Evolutionary conservation across 1,139 yeast species (phyloP).

Genomic region (Nadsonia commutata): DNA sequence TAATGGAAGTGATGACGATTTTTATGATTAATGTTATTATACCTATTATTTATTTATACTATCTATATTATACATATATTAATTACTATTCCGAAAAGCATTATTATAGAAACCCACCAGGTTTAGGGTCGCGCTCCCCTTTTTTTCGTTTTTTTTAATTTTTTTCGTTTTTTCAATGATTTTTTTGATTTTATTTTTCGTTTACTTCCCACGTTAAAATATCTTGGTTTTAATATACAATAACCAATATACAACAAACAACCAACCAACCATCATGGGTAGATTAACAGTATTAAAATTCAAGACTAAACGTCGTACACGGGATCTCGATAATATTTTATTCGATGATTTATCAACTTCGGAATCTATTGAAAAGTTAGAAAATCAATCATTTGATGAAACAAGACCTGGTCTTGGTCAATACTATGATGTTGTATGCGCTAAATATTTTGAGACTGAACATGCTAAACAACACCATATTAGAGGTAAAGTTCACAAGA

Average conservation of each 20-base stretch:
- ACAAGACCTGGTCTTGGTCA: slow-evolving; percentile 89
- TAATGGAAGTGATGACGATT: slow-evolving; percentile 6
- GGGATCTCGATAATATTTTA: slow-evolving; percentile 67
- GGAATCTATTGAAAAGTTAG: slow-evolving; percentile 43
- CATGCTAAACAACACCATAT: slow-evolving; percentile 57
- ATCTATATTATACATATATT: not conserved
- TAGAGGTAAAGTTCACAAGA: slow-evolving; percentile 66
- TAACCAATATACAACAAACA: too few species aligned
- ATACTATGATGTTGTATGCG: slow-evolving; percentile 87
- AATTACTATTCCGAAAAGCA: too few species aligned
- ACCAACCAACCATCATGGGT: slow-evolving; percentile 41
- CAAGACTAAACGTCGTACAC: slow-evolving; percentile 23
- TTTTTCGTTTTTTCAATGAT: not conserved
- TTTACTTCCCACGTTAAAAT: too few species aligned
- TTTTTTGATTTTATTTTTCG: not conserved
- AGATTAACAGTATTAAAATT: slow-evolving; percentile 60
- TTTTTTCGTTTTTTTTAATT: too few species aligned
- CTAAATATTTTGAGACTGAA: slow-evolving; percentile 76
- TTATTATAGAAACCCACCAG: too few species aligned
- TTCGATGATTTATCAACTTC: slow-evolving; percentile 56
- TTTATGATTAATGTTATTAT: slow-evolving; percentile 1
- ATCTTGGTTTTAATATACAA: too few species aligned
- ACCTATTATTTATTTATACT: too few species aligned
- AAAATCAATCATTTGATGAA: slow-evolving; percentile 80
- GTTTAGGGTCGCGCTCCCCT: too few species aligned